Conservation (phyloP, 495 filamentous ascomycete genomes). For the Talaromyces proteolyticus region DNA sequence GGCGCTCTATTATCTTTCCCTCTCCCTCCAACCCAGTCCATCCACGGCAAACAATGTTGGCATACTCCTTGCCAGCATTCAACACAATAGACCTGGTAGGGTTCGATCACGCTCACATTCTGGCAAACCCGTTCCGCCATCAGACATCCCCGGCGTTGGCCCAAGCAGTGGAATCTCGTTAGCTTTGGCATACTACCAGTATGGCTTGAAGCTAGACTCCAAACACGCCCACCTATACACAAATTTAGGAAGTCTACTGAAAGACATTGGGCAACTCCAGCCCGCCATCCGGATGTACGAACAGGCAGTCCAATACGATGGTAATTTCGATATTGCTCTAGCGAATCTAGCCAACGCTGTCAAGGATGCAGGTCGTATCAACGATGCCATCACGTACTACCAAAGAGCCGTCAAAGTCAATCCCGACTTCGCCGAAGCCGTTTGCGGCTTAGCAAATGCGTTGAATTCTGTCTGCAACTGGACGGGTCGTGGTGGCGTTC, state of each 20-base stretch:
- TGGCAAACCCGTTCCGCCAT: constrained; percentile 28
- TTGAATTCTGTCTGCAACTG: constrained; percentile 97
- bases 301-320: constrained; percentile 84
- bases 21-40: constrained; percentile 91
- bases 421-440: constrained; percentile 94
- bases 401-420: constrained; percentile 83
- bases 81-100: constrained; percentile 58
- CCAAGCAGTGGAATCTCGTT: constrained; percentile 85
- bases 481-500: constrained; percentile 82
- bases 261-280: constrained; percentile 90
- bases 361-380: constrained; percentile 90
- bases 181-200: constrained; percentile 91
- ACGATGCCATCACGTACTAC: constrained; percentile 90
- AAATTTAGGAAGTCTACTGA: constrained; percentile 90
- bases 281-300: constrained; percentile 97
- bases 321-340: constrained; percentile 91
- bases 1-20: constrained; percentile 90
- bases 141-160: constrained; percentile 69
- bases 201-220: constrained; percentile 75
- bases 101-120: constrained; percentile 20
- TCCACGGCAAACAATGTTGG: constrained; percentile 99
- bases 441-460: constrained; percentile 93
- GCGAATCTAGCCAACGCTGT: constrained; percentile 98
- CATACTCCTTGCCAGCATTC: constrained; percentile 89
- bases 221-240: constrained; percentile 98